Percentiles rank a stretch among this genome's conserved stretches.
These are phyloP conservation scores for Platanthera guangdongensis DNA, from an alignment of 106 monocot species.

Conservation along the genomic window DNA sequence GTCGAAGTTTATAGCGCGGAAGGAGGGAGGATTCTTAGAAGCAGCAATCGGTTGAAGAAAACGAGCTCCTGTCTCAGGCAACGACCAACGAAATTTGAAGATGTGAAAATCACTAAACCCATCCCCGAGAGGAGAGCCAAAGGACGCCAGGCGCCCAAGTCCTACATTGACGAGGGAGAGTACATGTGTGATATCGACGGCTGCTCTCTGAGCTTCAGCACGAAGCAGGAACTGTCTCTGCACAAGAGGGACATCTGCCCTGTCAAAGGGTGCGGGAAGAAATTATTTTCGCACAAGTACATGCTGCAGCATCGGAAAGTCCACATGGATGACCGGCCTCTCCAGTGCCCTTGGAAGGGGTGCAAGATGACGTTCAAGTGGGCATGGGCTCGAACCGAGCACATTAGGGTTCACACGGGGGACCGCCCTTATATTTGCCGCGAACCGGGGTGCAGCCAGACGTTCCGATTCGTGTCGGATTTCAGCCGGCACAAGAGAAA, in stretches of 20 bases:
- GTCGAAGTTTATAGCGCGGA: neutral
- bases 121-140: slow-evolving; percentile 16
- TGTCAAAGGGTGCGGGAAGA: slow-evolving; percentile 67
- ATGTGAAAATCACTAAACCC: slow-evolving; percentile 11
- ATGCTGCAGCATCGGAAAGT: slow-evolving; percentile 72
- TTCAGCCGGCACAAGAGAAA: slow-evolving; percentile 91
- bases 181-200: slow-evolving; percentile 61
- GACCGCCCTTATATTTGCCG: slow-evolving; percentile 71
- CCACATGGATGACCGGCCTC: slow-evolving; percentile 74
- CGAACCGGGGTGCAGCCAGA: slow-evolving; percentile 66
- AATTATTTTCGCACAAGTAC: slow-evolving; percentile 90
- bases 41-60: slow-evolving; percentile 13
- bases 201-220: slow-evolving; percentile 60
- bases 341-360: slow-evolving; percentile 83
- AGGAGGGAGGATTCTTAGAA: slow-evolving; percentile 34
- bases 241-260: slow-evolving; percentile 87
- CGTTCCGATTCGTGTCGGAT: slow-evolving; percentile 83
- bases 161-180: slow-evolving; percentile 20
- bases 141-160: slow-evolving; percentile 6
- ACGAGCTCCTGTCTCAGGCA: slow-evolving; percentile 18
- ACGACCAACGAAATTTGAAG: slow-evolving; percentile 19
- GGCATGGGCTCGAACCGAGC: slow-evolving; percentile 88
- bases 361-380: slow-evolving; percentile 89
- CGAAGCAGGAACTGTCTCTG: slow-evolving; percentile 49
- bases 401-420: slow-evolving; percentile 81